Evolutionary conservation across 495 filamentous ascomycete genomes (phyloP).

Genomic region (Emericellopsis terricola): DNA sequence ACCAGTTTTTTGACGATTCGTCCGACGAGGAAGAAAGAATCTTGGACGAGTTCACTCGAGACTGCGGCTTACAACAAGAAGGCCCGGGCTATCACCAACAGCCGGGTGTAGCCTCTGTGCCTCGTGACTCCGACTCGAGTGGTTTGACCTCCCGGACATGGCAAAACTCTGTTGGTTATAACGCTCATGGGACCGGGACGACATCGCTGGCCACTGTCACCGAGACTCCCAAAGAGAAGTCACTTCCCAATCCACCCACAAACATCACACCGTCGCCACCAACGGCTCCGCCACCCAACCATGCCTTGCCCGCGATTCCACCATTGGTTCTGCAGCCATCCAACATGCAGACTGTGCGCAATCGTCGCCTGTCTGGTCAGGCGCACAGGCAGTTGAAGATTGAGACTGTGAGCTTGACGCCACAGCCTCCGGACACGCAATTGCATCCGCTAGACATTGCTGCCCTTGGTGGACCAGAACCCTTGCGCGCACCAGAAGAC

Average conservation of each 20-base stretch:
- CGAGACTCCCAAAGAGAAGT: constrained; percentile 36
- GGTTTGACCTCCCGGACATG: constrained; percentile 68
- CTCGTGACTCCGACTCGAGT: constrained; percentile 79
- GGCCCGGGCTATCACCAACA: constrained; percentile 19
- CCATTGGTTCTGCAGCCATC: constrained; percentile 16
- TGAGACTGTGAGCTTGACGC: constrained; percentile 44
- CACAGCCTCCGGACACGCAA: constrained; percentile 2
- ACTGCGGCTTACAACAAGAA: constrained; percentile 74
- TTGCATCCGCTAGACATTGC: not conserved
- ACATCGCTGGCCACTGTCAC: constrained; percentile 63
- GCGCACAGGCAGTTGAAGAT: constrained; percentile 74
- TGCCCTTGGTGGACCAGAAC: too few species aligned
- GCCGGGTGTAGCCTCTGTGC: constrained; percentile 36
- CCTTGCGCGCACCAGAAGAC: too few species aligned
- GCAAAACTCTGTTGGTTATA: constrained; percentile 71
- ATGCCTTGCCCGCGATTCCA: constrained; percentile 20
- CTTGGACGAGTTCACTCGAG: constrained; percentile 81
- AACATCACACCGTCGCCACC: constrained; percentile 6
- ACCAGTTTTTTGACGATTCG: constrained; percentile 38
- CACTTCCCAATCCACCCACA: constrained; percentile 9
- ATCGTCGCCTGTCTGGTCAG: constrained; percentile 64
- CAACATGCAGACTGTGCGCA: constrained; percentile 61
- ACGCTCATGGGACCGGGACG: constrained; percentile 41
- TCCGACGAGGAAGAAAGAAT: constrained; percentile 85
- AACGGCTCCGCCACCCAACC: constrained; percentile 23